Evolutionary conservation across 2,329 filamentous ascomycete genomes (phyloP).

Genomic region (Fusarium sp.): DNA sequence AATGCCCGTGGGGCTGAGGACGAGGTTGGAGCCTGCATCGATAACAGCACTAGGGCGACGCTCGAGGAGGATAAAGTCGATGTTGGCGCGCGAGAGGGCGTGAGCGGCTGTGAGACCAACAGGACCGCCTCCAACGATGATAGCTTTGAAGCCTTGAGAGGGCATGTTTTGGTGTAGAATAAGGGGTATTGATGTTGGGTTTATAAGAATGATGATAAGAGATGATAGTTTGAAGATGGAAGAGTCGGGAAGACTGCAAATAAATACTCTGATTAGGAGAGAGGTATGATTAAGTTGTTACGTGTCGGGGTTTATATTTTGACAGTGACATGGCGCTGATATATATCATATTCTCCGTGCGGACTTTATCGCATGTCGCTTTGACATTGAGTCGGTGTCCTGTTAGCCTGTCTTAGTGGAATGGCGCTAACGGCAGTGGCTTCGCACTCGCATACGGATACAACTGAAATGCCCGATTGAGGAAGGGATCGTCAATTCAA

Average conservation of each 20-base stretch:
- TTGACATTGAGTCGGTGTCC: background rate
- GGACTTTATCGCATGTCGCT: background rate
- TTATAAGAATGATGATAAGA: background rate
- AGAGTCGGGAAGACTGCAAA: background rate
- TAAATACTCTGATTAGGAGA: too few species aligned
- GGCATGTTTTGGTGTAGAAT: conserved; percentile 6
- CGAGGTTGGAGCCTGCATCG: conserved; percentile 51
- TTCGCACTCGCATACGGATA: conserved; percentile 25
- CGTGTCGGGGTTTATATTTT: background rate
- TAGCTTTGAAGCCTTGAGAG: conserved; percentile 29
- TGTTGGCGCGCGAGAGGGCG: conserved; percentile 45
- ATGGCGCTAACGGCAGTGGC: conserved; percentile 6
- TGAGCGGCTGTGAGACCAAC: conserved; percentile 49
- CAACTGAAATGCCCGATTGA: background rate
- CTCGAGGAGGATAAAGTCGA: conserved; percentile 58
- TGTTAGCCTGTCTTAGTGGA: background rate
- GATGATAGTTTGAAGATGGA: background rate
- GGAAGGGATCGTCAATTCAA: background rate
- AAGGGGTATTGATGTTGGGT: background rate
- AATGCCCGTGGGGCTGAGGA: conserved; percentile 49
- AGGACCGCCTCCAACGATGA: conserved; percentile 49
- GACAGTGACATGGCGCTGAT: background rate
- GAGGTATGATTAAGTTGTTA: too few species aligned
- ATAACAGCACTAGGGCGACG: conserved; percentile 45
- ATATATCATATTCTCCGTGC: background rate